phyloP scores from a whole-genome alignment of 2,329 filamentous ascomycete species.

The Davidsoniella eucalypti region DNA sequence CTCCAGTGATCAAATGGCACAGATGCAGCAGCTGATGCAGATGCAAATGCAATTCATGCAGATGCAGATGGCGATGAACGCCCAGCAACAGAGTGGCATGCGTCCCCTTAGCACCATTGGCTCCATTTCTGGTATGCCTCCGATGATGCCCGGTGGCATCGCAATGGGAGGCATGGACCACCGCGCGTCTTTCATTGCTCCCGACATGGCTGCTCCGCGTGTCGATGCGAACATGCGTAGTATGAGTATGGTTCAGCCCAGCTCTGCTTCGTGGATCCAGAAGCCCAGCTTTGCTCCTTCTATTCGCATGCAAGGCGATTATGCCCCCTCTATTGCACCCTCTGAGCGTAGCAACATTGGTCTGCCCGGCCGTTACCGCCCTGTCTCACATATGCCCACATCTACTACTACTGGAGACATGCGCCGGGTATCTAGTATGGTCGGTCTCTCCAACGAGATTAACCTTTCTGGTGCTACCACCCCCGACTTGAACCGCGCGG shows the following conservation, averaged over 20 bases:
- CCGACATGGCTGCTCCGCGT: constrained; percentile 27
- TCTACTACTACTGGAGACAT: constrained; percentile 15
- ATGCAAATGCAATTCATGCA: constrained; percentile 80
- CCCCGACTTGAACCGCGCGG: constrained; percentile 22
- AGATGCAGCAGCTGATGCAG: constrained; percentile 36
- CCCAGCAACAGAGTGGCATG: constrained; percentile 7
- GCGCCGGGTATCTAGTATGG: constrained; percentile 5
- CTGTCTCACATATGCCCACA: constrained; percentile 52
- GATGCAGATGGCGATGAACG: constrained; percentile 78
- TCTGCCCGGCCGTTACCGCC: constrained; percentile 75
- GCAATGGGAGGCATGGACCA: constrained; percentile 23
- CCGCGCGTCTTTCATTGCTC: constrained; percentile 31
- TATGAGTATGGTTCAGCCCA: constrained; percentile 72
- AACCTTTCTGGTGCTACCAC: constrained; percentile 18
- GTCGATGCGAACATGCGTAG: constrained; percentile 41
- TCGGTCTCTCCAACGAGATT: constrained; percentile 15
- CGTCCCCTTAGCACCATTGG: constrained; percentile 9
- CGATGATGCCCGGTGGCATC: constrained; percentile 44
- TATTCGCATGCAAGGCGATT: constrained; percentile 37
- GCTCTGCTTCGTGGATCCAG: constrained; percentile 38
- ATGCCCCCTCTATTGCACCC: constrained; percentile 82
- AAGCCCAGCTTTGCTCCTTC: constrained; percentile 33
- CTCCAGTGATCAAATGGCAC: constrained; percentile 15
- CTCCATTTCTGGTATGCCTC: constrained; percentile 23
- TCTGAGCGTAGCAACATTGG: constrained; percentile 92